A percentile compares a stretch with the other conserved stretches of the same genome.
Evolutionary conservation across 2,329 filamentous ascomycete genomes (phyloP).

Genomic region (Fusarium abutilonis): DNA sequence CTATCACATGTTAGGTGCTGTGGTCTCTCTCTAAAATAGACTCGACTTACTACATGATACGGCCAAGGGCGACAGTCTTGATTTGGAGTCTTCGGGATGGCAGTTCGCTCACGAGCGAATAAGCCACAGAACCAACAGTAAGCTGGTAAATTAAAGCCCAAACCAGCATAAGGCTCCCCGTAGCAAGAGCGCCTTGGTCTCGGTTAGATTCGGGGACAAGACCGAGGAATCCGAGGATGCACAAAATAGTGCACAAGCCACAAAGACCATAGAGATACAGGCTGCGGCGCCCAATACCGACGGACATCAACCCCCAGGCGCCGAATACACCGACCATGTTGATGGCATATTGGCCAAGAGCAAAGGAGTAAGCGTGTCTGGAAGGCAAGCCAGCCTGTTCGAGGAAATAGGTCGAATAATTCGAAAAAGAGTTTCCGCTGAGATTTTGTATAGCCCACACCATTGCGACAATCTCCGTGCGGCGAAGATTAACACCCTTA

Average conservation of each 20-base stretch:
- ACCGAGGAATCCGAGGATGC: conserved; percentile 85
- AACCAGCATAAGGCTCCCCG: conserved; percentile 82
- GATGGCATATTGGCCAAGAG: conserved; percentile 71
- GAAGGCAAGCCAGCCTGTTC: conserved; percentile 65
- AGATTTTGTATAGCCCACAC: conserved; percentile 72
- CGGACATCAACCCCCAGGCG: conserved; percentile 81
- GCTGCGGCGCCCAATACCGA: conserved; percentile 77
- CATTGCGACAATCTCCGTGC: conserved; percentile 77
- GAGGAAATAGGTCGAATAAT: conserved; percentile 72
- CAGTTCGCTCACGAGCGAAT: conserved; percentile 86
- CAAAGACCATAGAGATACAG: conserved; percentile 81
- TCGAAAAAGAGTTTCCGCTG: conserved; percentile 71
- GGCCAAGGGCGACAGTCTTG: conserved; percentile 89
- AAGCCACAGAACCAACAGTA: conserved; percentile 88
- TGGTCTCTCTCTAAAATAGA: background rate
- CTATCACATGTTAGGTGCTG: conserved; percentile 45
- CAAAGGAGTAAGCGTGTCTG: conserved; percentile 64
- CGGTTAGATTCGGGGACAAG: conserved; percentile 71
- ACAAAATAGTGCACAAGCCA: conserved; percentile 78
- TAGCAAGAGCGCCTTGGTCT: conserved; percentile 74
- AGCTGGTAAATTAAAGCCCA: conserved; percentile 88
- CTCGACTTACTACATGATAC: conserved; percentile 72
- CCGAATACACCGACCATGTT: conserved; percentile 85
- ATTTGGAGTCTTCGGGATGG: conserved; percentile 85
- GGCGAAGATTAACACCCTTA: conserved; percentile 77